Evolutionary conservation across 2,329 filamentous ascomycete species (phyloP), one percentile per base, ranked within the genome.

Genomic region (Clonostachys rhizophaga): DNA sequence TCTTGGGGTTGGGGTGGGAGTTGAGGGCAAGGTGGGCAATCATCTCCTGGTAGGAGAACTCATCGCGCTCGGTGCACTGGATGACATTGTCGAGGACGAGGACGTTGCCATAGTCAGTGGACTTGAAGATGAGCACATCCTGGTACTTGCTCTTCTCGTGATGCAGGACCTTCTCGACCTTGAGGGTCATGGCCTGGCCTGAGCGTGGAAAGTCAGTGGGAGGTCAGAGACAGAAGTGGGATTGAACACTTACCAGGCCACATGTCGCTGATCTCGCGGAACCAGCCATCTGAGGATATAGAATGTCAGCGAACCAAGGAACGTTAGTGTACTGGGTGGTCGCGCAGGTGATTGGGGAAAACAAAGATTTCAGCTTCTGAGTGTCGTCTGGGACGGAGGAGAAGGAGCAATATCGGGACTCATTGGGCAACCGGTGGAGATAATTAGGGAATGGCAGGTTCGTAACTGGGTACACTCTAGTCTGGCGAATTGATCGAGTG

Each of bases 31-130:
- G 81, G 75, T 99, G 91, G 59, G 92, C 91, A 73, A 99, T 99
- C 94, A 99, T 99, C 83, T 99, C 94, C 80, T 99, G 94, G 84
- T 96, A 96, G 61, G 91, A 90, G 80, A 97, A 99, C 78, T 99
- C 94, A 67, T 99, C 91, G 56, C 92, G 86, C 83, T 99, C 94
- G 58, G 94, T 97, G 82, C 86, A 91, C 76, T 99, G 94, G 71
- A 99, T 96, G 68, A 96, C 94, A 68, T 97, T 97, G 81, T 99
- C 94, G 58, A 99, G 84, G 54, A 99, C 92, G 49, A 99, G 81
- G 52, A 97, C 92, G 65, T 84, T 95, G 70, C 94, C 94, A 71
- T 97, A 88, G 80, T 97, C 84, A 76, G 87, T 95, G 60, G 90
- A 96, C 80, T 99, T 88, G 78, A 99, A 99, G 78, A 97, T 90